Conservation (phyloP, 441 rosid genomes). For the Omphalea diandra region DNA sequence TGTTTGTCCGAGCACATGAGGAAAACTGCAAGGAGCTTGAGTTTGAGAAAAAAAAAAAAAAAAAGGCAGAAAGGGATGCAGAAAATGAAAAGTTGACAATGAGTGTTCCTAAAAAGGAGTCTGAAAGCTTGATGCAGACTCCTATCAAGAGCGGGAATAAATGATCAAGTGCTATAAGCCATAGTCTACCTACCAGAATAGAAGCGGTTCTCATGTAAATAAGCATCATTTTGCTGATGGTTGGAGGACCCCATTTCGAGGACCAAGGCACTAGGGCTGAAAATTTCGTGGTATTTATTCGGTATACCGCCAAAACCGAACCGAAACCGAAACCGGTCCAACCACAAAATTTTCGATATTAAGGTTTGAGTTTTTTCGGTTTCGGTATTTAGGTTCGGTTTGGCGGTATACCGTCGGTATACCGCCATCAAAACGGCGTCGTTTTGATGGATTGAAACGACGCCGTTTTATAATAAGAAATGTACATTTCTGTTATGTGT, state of each 20-base stretch:
- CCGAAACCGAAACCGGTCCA: no score
- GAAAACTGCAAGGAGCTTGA: conserved; percentile 84
- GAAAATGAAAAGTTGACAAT: conserved; percentile 50
- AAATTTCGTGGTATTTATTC: conserved; percentile 7
- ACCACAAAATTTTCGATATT: no score
- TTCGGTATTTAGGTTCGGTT: no score
- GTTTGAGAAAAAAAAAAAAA: conserved; percentile 73
- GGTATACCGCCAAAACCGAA: conserved; percentile 28
- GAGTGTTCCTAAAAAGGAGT: conserved; percentile 28
- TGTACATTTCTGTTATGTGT: no score
- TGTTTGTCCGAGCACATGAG: conserved; percentile 71
- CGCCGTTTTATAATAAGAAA: no score
- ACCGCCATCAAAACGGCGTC: no score
- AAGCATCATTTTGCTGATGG: conserved; percentile 1
- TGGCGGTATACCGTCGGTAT: no score
- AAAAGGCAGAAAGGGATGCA: conserved; percentile 55
- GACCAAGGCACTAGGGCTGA: conserved; percentile 2
- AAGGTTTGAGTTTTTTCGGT: no score
- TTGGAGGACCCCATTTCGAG: conserved; percentile 12
- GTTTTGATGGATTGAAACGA: no score
- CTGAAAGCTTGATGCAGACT: conserved; percentile 18
- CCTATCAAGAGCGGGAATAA: conserved; percentile 27
- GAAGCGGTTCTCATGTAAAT: conserved; percentile 17
- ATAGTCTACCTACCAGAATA: conserved; percentile 9
- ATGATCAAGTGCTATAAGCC: conserved; percentile 21